Base-by-base conservation (phyloP, 306 rosid species). In the Inga oerstediana region DNA sequence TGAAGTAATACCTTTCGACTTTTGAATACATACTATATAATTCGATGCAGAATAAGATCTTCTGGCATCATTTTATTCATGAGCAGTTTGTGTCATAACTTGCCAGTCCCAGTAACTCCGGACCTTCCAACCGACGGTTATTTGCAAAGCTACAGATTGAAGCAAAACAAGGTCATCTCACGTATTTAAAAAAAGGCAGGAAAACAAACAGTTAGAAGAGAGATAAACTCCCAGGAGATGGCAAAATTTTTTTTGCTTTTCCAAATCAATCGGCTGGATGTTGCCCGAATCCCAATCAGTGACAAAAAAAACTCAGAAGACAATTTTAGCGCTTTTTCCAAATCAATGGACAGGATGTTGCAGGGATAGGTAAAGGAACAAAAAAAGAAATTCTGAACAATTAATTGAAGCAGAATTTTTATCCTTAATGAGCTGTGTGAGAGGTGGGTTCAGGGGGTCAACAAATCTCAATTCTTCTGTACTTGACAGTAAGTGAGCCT, bases 21-120 rank as follows among this genome's bases (percentile, higher is more conserved):
- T 86, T 82, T 80, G 72, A 75, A 68, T 87, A 86, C 84, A 83
- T 76, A 81, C 61, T 87, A 85, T 88, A 87, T 88, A 77, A 69
- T 81, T 74, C 79, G 56, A 79, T 82, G 12, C 76, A 67, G 86
- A 73, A 78, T 74, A 78, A 66, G 86, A 82, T 74, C 81, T 88
- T 85, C 77, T 77, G 30, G 75, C 90, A 73, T 78, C 84, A 56
- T 10, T 37, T 81, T 35, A 79, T 56, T 94, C 90, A 95, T 13
- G 90, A 87, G 94, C 99, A 95, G 92, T 93, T 91, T 76, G 98
- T 95, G 85, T 95, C 99, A 8, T 95, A 95, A 82, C 90, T 91
- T 76, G 93, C 99, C 4, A 93, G 98, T 76, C 99, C 98, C 91
- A 92, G 80, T 91, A 95, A 87, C 87, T 95, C 98, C 14, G 99